A percentile compares a stretch with the other conserved stretches of the same genome.
Evolutionary conservation across 2,329 filamentous ascomycete species (phyloP).

Genomic region (Fusarium algeriense): DNA sequence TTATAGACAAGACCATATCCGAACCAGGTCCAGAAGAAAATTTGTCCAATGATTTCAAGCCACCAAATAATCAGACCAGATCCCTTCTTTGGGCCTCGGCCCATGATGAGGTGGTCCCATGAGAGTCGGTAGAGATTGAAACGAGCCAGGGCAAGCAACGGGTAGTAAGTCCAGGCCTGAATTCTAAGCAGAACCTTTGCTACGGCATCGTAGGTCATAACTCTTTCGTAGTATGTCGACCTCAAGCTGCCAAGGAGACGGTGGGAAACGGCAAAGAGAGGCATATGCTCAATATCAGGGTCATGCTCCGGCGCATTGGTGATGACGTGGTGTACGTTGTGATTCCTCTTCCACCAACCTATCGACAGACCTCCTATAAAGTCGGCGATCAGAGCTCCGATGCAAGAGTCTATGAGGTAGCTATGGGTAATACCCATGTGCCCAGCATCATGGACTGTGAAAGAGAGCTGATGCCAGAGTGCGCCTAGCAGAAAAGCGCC

Average conservation of each 20-base stretch:
- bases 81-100: constrained; percentile 78
- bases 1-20: constrained; percentile 85
- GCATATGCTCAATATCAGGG: constrained; percentile 92
- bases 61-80: constrained; percentile 86
- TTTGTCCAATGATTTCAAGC: constrained; percentile 80
- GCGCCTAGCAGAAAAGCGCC: constrained; percentile 82
- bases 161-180: constrained; percentile 87
- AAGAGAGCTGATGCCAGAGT: constrained; percentile 95
- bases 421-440: constrained; percentile 98
- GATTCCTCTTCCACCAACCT: constrained; percentile 97
- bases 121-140: constrained; percentile 90
- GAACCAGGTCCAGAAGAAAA: constrained; percentile 89
- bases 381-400: constrained; percentile 91
- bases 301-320: constrained; percentile 97
- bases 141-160: constrained; percentile 81
- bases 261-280: constrained; percentile 88
- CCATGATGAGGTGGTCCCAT: constrained; percentile 79
- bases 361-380: constrained; percentile 90
- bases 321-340: constrained; percentile 97
- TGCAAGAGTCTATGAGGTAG: constrained; percentile 83
- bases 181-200: constrained; percentile 77
- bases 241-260: constrained; percentile 79
- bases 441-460: constrained; percentile 92
- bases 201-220: constrained; percentile 82
- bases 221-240: constrained; percentile 85